A percentile compares a stretch with the other conserved stretches of the same genome.
Evolutionary conservation across 1,284 basidiomycete genomes (phyloP).

Genomic region (Nidula niveotomentosa): DNA sequence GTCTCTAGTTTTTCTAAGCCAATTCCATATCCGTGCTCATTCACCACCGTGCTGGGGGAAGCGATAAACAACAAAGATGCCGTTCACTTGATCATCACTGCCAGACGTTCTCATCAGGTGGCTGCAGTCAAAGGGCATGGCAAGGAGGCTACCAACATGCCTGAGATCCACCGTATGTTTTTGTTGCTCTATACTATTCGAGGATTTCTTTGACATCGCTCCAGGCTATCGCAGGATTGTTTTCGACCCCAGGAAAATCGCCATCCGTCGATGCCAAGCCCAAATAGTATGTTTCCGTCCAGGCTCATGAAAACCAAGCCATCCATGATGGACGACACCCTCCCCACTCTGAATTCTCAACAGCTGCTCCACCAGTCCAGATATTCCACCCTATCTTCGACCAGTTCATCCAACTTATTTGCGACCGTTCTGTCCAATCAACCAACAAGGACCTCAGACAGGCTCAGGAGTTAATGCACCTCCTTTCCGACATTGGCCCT

Average conservation of each 20-base stretch:
- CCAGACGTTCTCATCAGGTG: not conserved
- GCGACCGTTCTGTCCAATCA: not conserved
- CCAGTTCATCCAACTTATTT: not conserved
- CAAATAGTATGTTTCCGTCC: not conserved
- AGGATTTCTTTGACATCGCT: not conserved
- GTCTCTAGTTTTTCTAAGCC: not conserved
- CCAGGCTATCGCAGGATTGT: not conserved
- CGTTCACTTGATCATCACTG: not conserved
- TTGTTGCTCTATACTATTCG: not conserved
- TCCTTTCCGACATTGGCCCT: slow-evolving; percentile 12
- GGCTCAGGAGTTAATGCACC: not conserved
- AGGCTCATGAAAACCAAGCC: not conserved
- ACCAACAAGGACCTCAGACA: not conserved
- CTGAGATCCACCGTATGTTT: not conserved
- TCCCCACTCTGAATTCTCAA: not conserved
- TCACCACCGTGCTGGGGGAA: not conserved
- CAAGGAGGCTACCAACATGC: too few relatives aligned
- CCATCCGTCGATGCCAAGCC: not conserved
- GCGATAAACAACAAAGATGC: not conserved
- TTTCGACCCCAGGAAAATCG: not conserved
- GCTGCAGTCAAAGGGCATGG: too few relatives aligned
- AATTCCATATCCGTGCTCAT: not conserved
- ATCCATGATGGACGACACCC: not conserved
- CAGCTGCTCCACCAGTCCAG: not conserved
- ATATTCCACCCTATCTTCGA: not conserved